Base-by-base conservation (phyloP, 139 green algal genomes). In the Parachlorella kessleri region DNA sequence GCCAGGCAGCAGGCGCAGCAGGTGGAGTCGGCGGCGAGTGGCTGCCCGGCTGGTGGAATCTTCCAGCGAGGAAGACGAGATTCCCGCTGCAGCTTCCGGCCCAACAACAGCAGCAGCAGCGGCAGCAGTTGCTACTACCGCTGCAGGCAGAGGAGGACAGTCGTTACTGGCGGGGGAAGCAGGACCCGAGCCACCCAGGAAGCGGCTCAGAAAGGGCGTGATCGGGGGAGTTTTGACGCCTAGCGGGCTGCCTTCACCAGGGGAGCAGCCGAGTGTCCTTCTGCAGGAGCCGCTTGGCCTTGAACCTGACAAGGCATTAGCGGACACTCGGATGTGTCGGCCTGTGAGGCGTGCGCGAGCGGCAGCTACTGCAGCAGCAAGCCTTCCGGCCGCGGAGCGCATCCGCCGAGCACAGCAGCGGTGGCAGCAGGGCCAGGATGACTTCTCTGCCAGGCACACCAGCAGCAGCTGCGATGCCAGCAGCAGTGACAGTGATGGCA, bases 351-450 rank as follows among this genome's bases (percentile, higher is more conserved):
- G n/a, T n/a, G n/a, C n/a, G n/a, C n/a, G n/a, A n/a, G n/a, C n/a
- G n/a, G n/a, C n/a, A n/a, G n/a, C n/a, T n/a, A n/a, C n/a, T n/a
- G n/a, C n/a, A n/a, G n/a, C n/a, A n/a, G n/a, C n/a, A n/a, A n/a
- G 48, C 38, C n/a, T 79, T 6, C 5, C 74, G 5, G 74, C 74
- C 3, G 74, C 39, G 4, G 74, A 72, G 23, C 74, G 74, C 74
- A 79, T 79, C 63, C 74, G 63, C 3, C 40, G 14, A n/a, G 74
- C 74, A 39, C 74, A 79, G 64, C 63, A 66, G 40, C 63, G 30
- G 63, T 72, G 63, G 59, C 55, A 63, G 73, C 41, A 7, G 14
- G n/a, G n/a, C n/a, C n/a, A n/a, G n/a, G n/a, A n/a, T n/a, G n/a
- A n/a, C n/a, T n/a, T n/a, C n/a, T n/a, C n/a, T n/a, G n/a, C n/a